A percentile compares a stretch with the other conserved stretches of the same genome.
These are phyloP conservation scores for Calonectria multiphialidica DNA, from an alignment of 2,329 filamentous ascomycete genomes.

Conservation along the genomic window DNA sequence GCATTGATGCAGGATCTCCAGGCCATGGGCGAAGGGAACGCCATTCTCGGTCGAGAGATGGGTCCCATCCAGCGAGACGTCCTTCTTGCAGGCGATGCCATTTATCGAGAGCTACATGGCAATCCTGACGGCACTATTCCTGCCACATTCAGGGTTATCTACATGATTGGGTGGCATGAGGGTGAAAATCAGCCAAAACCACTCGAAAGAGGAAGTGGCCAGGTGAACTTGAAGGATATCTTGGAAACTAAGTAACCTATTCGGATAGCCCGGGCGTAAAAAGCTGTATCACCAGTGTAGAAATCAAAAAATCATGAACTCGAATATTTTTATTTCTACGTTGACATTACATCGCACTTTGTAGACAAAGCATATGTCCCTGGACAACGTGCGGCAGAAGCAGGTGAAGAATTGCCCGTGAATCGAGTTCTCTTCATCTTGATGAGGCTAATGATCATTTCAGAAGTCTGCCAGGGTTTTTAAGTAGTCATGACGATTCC, in stretches of 20 bases:
- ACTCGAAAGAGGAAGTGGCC: slow-evolving; percentile 83
- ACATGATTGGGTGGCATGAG: slow-evolving; percentile 99
- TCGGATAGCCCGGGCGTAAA: slow-evolving; percentile 18
- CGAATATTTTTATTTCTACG: background rate
- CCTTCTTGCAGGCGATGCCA: slow-evolving; percentile 86
- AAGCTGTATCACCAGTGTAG: slow-evolving; percentile 19
- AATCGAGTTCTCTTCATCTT: too few species aligned
- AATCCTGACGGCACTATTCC: slow-evolving; percentile 83
- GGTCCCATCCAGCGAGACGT: slow-evolving; percentile 85
- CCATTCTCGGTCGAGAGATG: slow-evolving; percentile 86
- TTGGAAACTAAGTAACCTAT: slow-evolving; percentile 59
- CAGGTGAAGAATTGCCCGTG: background rate
- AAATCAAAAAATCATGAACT: background rate
- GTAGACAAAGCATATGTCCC: background rate
- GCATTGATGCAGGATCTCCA: slow-evolving; percentile 94
- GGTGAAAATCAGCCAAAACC: slow-evolving; percentile 83
- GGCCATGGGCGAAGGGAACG: slow-evolving; percentile 96
- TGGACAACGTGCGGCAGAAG: too few species aligned
- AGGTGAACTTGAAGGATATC: slow-evolving; percentile 90
- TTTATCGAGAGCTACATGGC: slow-evolving; percentile 89
- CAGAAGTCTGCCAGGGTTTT: background rate
- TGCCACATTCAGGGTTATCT: slow-evolving; percentile 94
- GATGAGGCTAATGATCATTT: background rate
- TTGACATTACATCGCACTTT: too few species aligned
- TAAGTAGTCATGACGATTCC: too few species aligned